A percentile compares a stretch with the other conserved stretches of the same genome.
These are phyloP conservation scores for Tricholoma sp. DNA, from an alignment of 768 basidiomycete species.

Conservation along the genomic window DNA sequence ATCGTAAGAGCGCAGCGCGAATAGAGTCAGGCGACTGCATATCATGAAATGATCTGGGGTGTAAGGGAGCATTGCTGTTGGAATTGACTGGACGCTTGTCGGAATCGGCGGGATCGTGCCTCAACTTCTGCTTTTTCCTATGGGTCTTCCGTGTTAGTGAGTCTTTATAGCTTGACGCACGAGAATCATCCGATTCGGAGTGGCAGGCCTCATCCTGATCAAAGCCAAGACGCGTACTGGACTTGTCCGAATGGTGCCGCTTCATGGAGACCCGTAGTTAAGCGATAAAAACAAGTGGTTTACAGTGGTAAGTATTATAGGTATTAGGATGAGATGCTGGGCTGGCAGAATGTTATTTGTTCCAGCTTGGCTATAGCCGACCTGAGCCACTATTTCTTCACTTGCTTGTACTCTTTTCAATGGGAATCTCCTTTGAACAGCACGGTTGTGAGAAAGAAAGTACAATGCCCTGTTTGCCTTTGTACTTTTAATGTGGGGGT, in stretches of 20 bases:
- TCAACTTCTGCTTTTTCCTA: background rate
- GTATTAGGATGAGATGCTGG: no score
- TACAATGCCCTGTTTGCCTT: background rate
- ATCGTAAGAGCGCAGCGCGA: slow-evolving; percentile 49
- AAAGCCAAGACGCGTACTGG: background rate
- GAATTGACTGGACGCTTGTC: background rate
- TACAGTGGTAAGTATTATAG: no score
- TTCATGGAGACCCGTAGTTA: background rate
- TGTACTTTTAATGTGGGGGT: background rate
- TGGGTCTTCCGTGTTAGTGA: background rate
- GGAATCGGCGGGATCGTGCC: background rate
- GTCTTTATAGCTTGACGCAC: background rate
- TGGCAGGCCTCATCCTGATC: background rate
- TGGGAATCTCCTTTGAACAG: background rate
- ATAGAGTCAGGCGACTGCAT: slow-evolving; percentile 37
- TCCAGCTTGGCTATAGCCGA: background rate
- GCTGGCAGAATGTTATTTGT: background rate
- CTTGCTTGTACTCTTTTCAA: background rate
- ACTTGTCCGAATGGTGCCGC: background rate
- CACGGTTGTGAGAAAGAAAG: background rate
- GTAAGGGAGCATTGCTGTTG: slow-evolving; percentile 16
- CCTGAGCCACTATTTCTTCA: background rate
- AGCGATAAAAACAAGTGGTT: no score
- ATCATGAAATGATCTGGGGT: slow-evolving; percentile 45
- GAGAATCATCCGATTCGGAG: background rate